A percentile compares a stretch with the other conserved stretches of the same genome.
Evolutionary conservation across 805 yeast species (phyloP).

Genomic region (Saturnispora dispora): DNA sequence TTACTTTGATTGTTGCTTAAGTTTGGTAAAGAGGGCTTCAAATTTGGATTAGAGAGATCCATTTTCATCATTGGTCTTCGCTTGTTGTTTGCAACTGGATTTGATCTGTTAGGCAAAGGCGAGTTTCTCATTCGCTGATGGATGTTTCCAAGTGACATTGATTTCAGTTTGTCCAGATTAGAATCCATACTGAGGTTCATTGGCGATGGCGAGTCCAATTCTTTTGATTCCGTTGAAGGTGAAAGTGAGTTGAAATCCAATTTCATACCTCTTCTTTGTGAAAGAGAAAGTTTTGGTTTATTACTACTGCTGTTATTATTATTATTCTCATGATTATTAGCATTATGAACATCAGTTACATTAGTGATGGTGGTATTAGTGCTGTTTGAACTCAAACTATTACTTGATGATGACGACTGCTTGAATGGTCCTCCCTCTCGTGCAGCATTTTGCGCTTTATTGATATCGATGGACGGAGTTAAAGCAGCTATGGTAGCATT

Average conservation of each 20-base stretch:
- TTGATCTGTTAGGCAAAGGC: constrained; percentile 18
- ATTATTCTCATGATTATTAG: not conserved
- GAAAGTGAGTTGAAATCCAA: constrained; percentile 28
- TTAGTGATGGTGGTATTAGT: not conserved
- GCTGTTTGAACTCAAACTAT: not conserved
- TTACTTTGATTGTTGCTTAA: constrained; percentile 27
- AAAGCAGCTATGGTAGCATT: not conserved
- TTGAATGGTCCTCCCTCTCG: not conserved
- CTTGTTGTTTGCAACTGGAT: constrained; percentile 10
- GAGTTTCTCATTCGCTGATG: constrained; percentile 17
- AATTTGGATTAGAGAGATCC: constrained; percentile 1
- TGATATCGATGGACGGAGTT: not conserved
- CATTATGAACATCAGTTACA: not conserved
- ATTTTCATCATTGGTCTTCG: constrained; percentile 12
- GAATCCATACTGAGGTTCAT: not conserved
- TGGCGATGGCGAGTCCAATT: not conserved
- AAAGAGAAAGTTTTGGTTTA: constrained; percentile 35
- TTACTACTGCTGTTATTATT: not conserved
- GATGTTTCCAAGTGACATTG: not conserved
- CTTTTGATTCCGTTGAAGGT: not conserved
- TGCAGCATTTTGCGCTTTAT: not conserved
- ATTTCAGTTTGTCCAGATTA: not conserved
- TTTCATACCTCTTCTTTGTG: constrained; percentile 49
- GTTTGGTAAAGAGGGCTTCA: not conserved
- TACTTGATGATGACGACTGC: not conserved